These are phyloP conservation scores for Paradendryphiella salina DNA, from an alignment of 2,329 filamentous ascomycete species.

Conservation along the genomic window DNA sequence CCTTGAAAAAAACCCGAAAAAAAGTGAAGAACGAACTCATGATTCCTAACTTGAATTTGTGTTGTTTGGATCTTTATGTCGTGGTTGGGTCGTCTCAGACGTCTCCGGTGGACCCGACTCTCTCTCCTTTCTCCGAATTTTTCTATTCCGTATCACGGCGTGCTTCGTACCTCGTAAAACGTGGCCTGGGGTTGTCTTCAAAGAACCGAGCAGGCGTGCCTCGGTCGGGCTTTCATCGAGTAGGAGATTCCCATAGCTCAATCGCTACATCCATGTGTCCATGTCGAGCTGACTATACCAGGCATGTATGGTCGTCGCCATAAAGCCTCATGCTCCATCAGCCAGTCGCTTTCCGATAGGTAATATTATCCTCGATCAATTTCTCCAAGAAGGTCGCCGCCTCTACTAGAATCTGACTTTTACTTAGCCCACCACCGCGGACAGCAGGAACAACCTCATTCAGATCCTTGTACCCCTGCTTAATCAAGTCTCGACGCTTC, in stretches of 20 bases:
- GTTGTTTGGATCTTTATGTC: background rate
- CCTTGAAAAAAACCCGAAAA: background rate
- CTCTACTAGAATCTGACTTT: slow-evolving; percentile 76
- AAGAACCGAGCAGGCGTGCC: too few species aligned
- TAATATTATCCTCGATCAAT: slow-evolving; percentile 66
- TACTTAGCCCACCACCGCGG: slow-evolving; percentile 75
- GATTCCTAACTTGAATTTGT: too few species aligned
- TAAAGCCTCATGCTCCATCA: background rate
- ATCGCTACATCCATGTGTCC: too few species aligned
- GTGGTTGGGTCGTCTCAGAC: background rate
- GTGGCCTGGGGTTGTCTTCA: too few species aligned
- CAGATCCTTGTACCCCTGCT: slow-evolving; percentile 81
- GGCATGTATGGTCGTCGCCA: background rate
- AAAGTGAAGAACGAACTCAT: slow-evolving; percentile 1
- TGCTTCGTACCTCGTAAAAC: too few species aligned
- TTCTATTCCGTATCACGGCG: background rate
- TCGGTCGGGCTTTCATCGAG: too few species aligned
- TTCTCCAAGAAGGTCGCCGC: slow-evolving; percentile 78
- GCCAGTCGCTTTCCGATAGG: slow-evolving; percentile 10
- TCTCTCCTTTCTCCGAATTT: background rate
- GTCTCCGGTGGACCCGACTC: background rate
- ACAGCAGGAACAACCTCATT: slow-evolving; percentile 75
- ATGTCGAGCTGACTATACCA: too few species aligned
- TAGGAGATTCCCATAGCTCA: too few species aligned
- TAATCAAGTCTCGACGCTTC: slow-evolving; percentile 79